phyloP scores from a whole-genome alignment of 768 basidiomycete genomes.

The Scleroderma citrinum region DNA sequence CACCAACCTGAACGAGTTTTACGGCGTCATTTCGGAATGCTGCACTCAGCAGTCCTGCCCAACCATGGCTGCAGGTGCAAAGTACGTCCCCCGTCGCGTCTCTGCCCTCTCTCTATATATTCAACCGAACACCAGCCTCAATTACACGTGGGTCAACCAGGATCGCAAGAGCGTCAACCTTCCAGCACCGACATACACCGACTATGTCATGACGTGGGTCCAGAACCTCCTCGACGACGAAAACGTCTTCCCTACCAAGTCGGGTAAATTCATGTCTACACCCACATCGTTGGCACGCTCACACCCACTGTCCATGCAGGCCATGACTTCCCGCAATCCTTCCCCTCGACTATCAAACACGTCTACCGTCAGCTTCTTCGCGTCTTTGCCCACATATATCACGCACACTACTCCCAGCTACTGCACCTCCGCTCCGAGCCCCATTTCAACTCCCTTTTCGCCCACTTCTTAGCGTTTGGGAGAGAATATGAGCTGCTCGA shows the following conservation, averaged over 20 bases:
- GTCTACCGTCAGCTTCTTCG: slow-evolving; percentile 96
- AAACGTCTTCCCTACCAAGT: slow-evolving; percentile 89
- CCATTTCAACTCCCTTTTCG: slow-evolving; percentile 96
- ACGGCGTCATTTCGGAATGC: slow-evolving; percentile 87
- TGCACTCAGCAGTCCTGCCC: slow-evolving; percentile 89
- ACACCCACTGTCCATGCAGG: slow-evolving; percentile 40
- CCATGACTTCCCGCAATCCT: slow-evolving; percentile 79
- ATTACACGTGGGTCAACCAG: slow-evolving; percentile 93
- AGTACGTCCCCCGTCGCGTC: slow-evolving; percentile 43
- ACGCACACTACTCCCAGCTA: slow-evolving; percentile 87
- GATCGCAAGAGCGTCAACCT: slow-evolving; percentile 83
- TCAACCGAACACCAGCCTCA: slow-evolving; percentile 48
- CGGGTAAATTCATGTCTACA: slow-evolving; percentile 52
- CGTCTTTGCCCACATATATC: slow-evolving; percentile 95
- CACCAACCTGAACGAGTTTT: slow-evolving; percentile 94
- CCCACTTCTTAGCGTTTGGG: slow-evolving; percentile 95
- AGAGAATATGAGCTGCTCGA: slow-evolving; percentile 90
- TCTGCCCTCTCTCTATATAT: background rate
- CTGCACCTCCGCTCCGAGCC: slow-evolving; percentile 91
- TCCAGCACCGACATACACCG: slow-evolving; percentile 93
- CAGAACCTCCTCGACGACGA: slow-evolving; percentile 95
- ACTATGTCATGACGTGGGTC: slow-evolving; percentile 96
- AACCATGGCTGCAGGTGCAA: slow-evolving; percentile 83
- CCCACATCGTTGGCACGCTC: background rate
- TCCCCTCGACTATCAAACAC: slow-evolving; percentile 87